Base-by-base conservation (phyloP, 2,329 filamentous ascomycete species). In the Lecanosticta acicola region DNA sequence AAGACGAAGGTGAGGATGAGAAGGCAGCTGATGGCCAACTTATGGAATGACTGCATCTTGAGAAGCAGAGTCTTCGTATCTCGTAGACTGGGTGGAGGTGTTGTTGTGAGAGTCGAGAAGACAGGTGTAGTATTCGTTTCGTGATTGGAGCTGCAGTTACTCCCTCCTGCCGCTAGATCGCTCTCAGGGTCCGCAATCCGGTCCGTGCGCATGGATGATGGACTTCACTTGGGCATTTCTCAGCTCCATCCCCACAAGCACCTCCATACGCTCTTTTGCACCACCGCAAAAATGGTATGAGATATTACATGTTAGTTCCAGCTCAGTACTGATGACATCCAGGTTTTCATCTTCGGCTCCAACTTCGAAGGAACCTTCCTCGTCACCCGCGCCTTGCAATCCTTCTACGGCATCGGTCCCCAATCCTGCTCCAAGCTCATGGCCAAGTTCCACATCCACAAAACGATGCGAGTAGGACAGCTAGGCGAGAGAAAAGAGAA, bases 371-470 rank as follows among this genome's bases (percentile, higher is more conserved):
- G 95, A 72, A 72, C 75, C 61, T 83, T 84, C 68, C 79, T 96
- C 63, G 84, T 97, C 66, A 44, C 60, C 33, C 51, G 51, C 76
- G 81, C 80, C 39, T 84, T 98, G 55, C 78, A 87, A 68, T 78
- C 78, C 48, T 95, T 96, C 76, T 96, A 94, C 67, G 87, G 85
- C 51, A 78, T 96, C 49, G 90, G 90, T 5, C 77, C 81, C 32
- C 76, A 80, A 55, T 71, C 79, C 26, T 85, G 85, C 43, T 71
- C 77, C 41, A 81, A 83, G 35, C 82, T 98, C 58, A 84, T 97
- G 74, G 87, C 93, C 55, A 90, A 87, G 62, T 84, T 88, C 72
- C 83, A 84, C 59, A 94, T 98, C 64, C 87, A 95, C 71, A 83
- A 87, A 21, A 83, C 80, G 46, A 85, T 87, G 55, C 85, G 83